Evolutionary conservation across 805 yeast genomes (phyloP).

Genomic region (Candida taoyuanica): DNA sequence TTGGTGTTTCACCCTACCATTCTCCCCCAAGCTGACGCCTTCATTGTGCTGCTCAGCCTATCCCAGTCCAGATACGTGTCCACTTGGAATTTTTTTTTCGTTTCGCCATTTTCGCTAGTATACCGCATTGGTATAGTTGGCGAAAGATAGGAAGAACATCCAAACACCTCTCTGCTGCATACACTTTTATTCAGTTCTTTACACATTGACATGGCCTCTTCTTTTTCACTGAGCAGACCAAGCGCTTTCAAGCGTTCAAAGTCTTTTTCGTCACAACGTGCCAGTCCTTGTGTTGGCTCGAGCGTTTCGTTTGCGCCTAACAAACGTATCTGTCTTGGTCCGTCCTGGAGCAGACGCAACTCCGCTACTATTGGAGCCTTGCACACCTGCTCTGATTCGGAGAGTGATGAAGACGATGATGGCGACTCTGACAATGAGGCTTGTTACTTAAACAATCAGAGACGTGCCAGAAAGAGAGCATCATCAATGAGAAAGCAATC

Average conservation of each 20-base stretch:
- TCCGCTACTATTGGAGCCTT: constrained; percentile 20
- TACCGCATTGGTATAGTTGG: constrained; percentile 1
- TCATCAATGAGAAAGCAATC: constrained; percentile 21
- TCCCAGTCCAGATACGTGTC: constrained; percentile 17
- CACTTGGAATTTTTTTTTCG: constrained; percentile 10
- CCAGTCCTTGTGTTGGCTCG: constrained; percentile 1
- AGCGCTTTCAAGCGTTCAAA: constrained; percentile 20
- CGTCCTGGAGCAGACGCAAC: constrained; percentile 18
- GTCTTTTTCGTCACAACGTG: constrained; percentile 13
- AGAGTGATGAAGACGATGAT: constrained; percentile 15
- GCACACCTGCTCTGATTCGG: constrained; percentile 16
- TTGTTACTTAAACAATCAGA: constrained; percentile 24
- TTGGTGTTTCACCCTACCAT: too few relatives aligned
- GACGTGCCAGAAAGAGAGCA: constrained; percentile 26
- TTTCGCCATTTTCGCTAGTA: constrained; percentile 5
- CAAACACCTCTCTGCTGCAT: constrained; percentile 2
- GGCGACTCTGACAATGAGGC: constrained; percentile 21
- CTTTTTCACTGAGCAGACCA: constrained; percentile 5
- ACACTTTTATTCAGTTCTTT: neutral
- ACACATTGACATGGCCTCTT: constrained; percentile 7
- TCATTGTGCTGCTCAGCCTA: constrained; percentile 28
- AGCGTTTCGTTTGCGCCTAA: constrained; percentile 20
- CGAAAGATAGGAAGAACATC: too few relatives aligned
- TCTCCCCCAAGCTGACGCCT: constrained; percentile 27
- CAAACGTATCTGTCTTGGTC: constrained; percentile 23